phyloP scores from a whole-genome alignment of 2,329 filamentous ascomycete species.

The Aphanoascus verrucosus region DNA sequence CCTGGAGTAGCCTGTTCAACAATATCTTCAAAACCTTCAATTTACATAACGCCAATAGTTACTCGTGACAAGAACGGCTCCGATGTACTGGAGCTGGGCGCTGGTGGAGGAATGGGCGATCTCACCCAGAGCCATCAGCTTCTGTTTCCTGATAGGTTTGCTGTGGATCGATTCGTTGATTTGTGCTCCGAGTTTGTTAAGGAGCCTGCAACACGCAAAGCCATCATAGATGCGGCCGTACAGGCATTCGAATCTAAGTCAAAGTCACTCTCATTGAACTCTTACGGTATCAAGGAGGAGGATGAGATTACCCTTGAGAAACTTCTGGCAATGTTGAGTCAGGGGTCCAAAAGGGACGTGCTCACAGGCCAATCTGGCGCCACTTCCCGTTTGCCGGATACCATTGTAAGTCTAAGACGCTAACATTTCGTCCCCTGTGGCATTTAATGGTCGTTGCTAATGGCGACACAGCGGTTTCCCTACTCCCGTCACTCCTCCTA shows the following conservation, averaged over 20 bases:
- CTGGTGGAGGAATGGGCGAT: conserved; percentile 70
- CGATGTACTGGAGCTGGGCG: conserved; percentile 61
- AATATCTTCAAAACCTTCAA: conserved; percentile 42
- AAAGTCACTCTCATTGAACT: conserved; percentile 30
- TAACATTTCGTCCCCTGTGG: not conserved
- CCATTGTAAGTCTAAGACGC: conserved; percentile 25
- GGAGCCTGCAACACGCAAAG: conserved; percentile 22
- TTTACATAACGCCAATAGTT: conserved; percentile 71
- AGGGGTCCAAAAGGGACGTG: conserved; percentile 13
- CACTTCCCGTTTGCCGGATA: conserved; percentile 19
- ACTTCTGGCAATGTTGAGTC: conserved; percentile 26
- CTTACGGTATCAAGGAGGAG: conserved; percentile 29
- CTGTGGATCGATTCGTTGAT: conserved; percentile 44
- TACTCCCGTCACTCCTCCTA: conserved; percentile 89
- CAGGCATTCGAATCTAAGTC: conserved; percentile 27
- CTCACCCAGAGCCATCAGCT: conserved; percentile 58
- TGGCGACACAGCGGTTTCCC: conserved; percentile 50
- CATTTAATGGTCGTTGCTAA: not conserved
- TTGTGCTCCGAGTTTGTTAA: conserved; percentile 39
- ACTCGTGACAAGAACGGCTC: conserved; percentile 45
- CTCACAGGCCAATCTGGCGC: not conserved
- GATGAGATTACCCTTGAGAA: conserved; percentile 30
- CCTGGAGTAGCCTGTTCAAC: conserved; percentile 45
- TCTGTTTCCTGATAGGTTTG: conserved; percentile 42
- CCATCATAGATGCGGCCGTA: conserved; percentile 24